phyloP scores from a whole-genome alignment of 306 rosid species.

The Delonix regia region DNA sequence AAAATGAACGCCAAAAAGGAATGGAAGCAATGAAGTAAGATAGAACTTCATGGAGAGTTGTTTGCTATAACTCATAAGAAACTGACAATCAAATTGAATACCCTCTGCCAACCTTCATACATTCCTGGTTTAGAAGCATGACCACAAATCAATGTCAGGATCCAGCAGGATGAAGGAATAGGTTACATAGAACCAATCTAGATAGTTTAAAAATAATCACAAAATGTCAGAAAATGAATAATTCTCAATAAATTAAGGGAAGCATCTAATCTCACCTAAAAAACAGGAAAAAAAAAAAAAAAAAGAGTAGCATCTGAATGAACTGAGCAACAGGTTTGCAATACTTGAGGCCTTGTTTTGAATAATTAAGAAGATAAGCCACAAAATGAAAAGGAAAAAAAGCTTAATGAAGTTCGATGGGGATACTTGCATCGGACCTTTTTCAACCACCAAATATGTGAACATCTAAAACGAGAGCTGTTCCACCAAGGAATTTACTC shows the following conservation, averaged over 20 bases:
- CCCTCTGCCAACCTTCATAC: constrained; percentile 41
- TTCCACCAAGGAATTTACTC: constrained; percentile 7
- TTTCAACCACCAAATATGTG: constrained; percentile 17
- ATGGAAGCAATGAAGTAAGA: constrained; percentile 42
- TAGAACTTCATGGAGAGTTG: constrained; percentile 61
- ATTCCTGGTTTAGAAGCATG: constrained; percentile 58
- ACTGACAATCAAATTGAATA: constrained; percentile 38
- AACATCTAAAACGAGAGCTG: constrained; percentile 24
- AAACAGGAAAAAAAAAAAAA: neutral
- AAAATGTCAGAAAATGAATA: constrained; percentile 12
- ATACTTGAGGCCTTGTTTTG: constrained; percentile 12
- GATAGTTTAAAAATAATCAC: neutral
- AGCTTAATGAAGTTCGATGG: neutral
- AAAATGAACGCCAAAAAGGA: constrained; percentile 47
- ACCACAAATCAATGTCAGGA: constrained; percentile 42
- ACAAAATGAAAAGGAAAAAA: neutral
- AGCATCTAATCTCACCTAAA: constrained; percentile 9
- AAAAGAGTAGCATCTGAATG: constrained; percentile 1
- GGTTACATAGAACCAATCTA: neutral
- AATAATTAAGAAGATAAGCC: constrained; percentile 6
- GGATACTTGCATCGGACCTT: constrained; percentile 16
- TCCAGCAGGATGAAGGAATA: constrained; percentile 27
- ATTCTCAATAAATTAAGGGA: neutral
- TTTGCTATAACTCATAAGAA: constrained; percentile 31
- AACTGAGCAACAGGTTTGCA: constrained; percentile 2